A percentile compares a stretch with the other conserved stretches of the same genome.
phyloP scores from a whole-genome alignment of 2,329 filamentous ascomycete species.

The Bipolaris bicolor region DNA sequence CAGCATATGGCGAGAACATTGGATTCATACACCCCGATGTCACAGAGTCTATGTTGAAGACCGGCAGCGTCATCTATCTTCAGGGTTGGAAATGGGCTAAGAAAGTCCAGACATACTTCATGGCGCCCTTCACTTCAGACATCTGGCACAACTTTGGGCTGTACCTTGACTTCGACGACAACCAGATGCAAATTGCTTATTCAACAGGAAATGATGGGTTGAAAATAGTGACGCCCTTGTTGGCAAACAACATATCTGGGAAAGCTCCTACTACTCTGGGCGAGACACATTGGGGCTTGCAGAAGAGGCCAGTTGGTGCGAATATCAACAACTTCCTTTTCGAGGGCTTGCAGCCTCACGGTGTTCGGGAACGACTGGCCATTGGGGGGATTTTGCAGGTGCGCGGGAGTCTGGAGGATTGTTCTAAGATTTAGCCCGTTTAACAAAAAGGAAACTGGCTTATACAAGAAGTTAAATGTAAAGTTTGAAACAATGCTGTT shows the following conservation, averaged over 20 bases:
- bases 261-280: not conserved
- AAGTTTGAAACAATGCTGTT: too few relatives aligned
- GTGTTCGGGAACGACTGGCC: not conserved
- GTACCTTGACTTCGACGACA: not conserved
- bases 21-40: not conserved
- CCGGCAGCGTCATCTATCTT: not conserved
- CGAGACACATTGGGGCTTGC: not conserved
- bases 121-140: not conserved
- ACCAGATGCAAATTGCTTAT: not conserved
- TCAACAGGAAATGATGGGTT: not conserved
- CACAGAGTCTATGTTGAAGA: not conserved
- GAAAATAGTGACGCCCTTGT: not conserved
- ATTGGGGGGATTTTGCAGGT: not conserved
- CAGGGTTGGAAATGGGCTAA: not conserved
- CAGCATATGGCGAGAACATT: not conserved
- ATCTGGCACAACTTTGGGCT: not conserved
- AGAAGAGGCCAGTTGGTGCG: not conserved
- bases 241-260: not conserved
- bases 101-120: not conserved
- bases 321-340: not conserved
- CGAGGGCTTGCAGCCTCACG: not conserved
- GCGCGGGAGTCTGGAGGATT: not conserved
- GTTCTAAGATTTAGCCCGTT: not conserved
- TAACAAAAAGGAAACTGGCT: too few relatives aligned
- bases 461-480: too few relatives aligned